These are phyloP conservation scores for Geotrichum fermentans DNA, from an alignment of 1,139 yeast genomes.

Conservation along the genomic window DNA sequence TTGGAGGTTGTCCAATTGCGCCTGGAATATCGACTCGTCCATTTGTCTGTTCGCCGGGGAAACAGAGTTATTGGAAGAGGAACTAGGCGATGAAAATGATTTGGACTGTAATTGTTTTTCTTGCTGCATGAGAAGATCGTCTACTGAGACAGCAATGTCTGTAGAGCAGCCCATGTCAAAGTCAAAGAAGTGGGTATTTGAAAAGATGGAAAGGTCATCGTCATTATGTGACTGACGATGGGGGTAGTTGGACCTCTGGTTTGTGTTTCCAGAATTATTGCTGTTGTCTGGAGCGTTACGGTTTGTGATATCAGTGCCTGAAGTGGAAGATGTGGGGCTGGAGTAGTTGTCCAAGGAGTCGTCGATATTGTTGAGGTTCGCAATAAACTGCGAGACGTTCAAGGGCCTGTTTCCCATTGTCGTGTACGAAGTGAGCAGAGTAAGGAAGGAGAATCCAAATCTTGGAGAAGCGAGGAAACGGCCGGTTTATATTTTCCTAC, in stretches of 20 bases:
- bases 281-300: neutral
- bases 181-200: slow-evolving; percentile 44
- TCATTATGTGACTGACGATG: slow-evolving; percentile 22
- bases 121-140: slow-evolving; percentile 40
- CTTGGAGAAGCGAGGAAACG: neutral
- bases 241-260: too few species aligned
- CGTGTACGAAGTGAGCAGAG: neutral
- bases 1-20: slow-evolving; percentile 21
- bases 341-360: slow-evolving; percentile 27
- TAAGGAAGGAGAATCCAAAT: neutral
- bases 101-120: slow-evolving; percentile 36
- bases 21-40: slow-evolving; percentile 3
- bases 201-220: slow-evolving; percentile 41
- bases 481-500: slow-evolving; percentile 1
- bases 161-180: slow-evolving; percentile 43
- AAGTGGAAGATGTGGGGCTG: slow-evolving; percentile 6
- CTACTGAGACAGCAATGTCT: slow-evolving; percentile 41
- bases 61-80: neutral
- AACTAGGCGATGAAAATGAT: neutral
- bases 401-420: slow-evolving; percentile 6
- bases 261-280: neutral
- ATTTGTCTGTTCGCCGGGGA: slow-evolving; percentile 13
- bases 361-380: slow-evolving; percentile 35
- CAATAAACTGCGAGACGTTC: slow-evolving; percentile 31
- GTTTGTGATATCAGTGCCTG: slow-evolving; percentile 1